phyloP scores from a whole-genome alignment of 805 yeast genomes.

The Candida golubevii region DNA sequence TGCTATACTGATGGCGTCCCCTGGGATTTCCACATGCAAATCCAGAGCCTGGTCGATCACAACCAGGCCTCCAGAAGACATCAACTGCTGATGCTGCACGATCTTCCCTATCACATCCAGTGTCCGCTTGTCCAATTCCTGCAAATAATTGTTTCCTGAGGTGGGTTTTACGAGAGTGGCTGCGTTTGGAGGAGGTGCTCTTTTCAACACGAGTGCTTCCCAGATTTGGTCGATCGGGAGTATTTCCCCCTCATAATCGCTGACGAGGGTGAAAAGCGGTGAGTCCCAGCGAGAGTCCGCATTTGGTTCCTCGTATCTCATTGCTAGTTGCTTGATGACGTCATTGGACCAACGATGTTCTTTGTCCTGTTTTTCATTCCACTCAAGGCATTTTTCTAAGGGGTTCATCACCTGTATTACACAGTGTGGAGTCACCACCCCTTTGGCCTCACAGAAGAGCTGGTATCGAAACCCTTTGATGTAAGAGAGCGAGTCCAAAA shows the following conservation, averaged over 20 bases:
- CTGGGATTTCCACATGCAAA: conserved; percentile 58
- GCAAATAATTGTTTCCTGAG: conserved; percentile 67
- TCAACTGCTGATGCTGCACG: conserved; percentile 56
- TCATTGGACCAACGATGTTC: conserved; percentile 59
- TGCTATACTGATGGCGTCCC: conserved; percentile 57
- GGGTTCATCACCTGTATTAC: conserved; percentile 78
- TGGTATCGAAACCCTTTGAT: conserved; percentile 96
- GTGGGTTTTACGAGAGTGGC: conserved; percentile 85
- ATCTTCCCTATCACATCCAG: conserved; percentile 59
- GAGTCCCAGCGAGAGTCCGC: conserved; percentile 88
- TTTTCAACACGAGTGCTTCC: conserved; percentile 54
- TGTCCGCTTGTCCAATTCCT: conserved; percentile 71
- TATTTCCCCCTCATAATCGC: conserved; percentile 35
- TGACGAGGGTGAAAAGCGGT: conserved; percentile 72
- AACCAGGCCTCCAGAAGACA: conserved; percentile 40
- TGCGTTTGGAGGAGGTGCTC: conserved; percentile 72
- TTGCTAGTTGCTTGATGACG: conserved; percentile 61
- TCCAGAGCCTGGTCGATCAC: conserved; percentile 42
- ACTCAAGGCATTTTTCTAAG: conserved; percentile 51
- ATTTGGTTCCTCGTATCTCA: conserved; percentile 93
- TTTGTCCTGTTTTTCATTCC: conserved; percentile 45
- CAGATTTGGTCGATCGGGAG: conserved; percentile 66
- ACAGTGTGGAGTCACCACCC: conserved; percentile 74
- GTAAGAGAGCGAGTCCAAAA: conserved; percentile 81
- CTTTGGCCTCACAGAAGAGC: conserved; percentile 88